Evolutionary conservation across 2,329 filamentous ascomycete genomes (phyloP), one percentile per base, ranked within the genome.

Genomic region (Penicillium sp.): DNA sequence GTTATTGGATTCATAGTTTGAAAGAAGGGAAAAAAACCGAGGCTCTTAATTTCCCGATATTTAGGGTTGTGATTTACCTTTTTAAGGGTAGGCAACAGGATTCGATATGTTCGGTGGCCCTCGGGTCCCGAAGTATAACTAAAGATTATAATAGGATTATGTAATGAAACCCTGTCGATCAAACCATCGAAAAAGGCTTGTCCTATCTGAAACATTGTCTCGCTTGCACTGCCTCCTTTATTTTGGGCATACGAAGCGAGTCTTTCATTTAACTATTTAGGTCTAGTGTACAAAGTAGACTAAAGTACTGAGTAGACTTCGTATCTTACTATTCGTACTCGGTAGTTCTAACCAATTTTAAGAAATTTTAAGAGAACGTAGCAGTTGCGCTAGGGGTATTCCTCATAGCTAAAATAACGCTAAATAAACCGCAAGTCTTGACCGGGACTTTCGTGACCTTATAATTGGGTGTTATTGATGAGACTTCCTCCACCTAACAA

Each of bases 121-220:
- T 41, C 39, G 41, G 27, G 1, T 19, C 43, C 43, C 43, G 43
- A 29, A 45, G 19, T 54, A 52, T 41, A 53, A n/a, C n/a, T n/a
- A n/a, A 13, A 4, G 23, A 23, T 23, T 23, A 23, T 23, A 23
- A 23, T 23, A 1, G 23, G 46, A 55, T 57, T 61, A 60, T 44
- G 43, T 63, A 56, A 60, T 23, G 6, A 27, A 60, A 65, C 63
- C 63, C 65, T 67, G 65, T 61, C 65, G 65, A 67, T 67, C 65
- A 65, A 61, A 60, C 63, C 31, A 36, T 36, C 29, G 29, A 43
- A 38, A 48, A 63, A 62, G 58, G 59, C 59, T 67, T 64, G 58
- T 61, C 55, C 36, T n/a, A 15, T 53, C 54, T 65, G 63, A 63
- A 63, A 65, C 65, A 61, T 52, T 63, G 58, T 66, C 57, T 61